Evolutionary conservation across 2,329 filamentous ascomycete genomes (phyloP), one percentile per base, ranked within the genome.

Genomic region (Ambrosiella cleistominuta): DNA sequence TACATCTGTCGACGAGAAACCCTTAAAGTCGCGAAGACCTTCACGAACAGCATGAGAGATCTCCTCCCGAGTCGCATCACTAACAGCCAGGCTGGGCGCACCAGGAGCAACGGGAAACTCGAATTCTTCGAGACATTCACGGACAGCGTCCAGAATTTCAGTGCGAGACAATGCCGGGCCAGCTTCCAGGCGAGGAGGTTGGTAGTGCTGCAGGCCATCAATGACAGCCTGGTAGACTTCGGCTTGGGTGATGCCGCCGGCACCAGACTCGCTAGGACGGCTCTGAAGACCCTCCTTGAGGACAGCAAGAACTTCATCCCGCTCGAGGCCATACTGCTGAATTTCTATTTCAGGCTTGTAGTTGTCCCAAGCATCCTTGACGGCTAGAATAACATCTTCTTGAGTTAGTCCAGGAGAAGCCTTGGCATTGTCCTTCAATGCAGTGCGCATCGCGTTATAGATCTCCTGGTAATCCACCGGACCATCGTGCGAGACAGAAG

Each of bases 321-420:
- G 80, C 68, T 95, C 91, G 0, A 97, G 74, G 1, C 90, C 91
- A 62, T 94, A 86, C 65, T 95, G 88, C 64, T 95, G 85, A 3
- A 95, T 77, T 64, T 95, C 85, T 55, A 95, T 88, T 64, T 96
- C 88, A 0, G 91, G 91, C 70, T 95, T 95, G 71, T 95, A 95
- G 57, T 83, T 87, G 66, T 96, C 91, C 81, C 89, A 95, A 0
- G 90, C 91, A 64, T 95, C 89, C 64, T 83, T 83, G 12, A 97
- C 86, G 2, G 90, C 89, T 36, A 86, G 79, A 1, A 97, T 78
- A 40, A 97, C 87, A 60, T 94, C 88, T 54, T 95, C 88, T 63
- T 86, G 81, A 64, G 82, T 83, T 52, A 88, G 70, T 12, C 37
- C 12, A n/a, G n/a, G 73, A 71, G 8, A 70, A 71, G 42, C 70